A percentile compares a stretch with the other conserved stretches of the same genome.
Evolutionary conservation across 805 yeast species (phyloP).

Genomic region (Saccharomycopsis microspora): DNA sequence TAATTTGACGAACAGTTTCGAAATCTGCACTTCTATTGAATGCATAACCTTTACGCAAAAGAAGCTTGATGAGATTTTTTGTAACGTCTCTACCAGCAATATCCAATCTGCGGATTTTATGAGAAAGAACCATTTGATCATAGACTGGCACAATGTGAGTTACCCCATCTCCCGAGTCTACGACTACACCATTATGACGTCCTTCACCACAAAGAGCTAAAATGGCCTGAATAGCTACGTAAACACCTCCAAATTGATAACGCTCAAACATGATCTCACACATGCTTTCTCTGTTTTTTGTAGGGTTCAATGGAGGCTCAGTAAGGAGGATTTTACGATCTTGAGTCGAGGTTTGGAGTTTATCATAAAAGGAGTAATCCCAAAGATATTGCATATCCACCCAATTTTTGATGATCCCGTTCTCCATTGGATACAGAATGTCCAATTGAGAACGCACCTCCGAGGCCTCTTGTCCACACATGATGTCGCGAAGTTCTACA

Average conservation of each 20-base stretch:
- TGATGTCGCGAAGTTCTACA: constrained; percentile 81
- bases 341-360: constrained; percentile 66
- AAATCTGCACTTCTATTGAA: constrained; percentile 98
- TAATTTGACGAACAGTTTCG: constrained; percentile 95
- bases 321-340: constrained; percentile 81
- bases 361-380: constrained; percentile 94
- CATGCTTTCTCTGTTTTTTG: constrained; percentile 84
- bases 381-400: constrained; percentile 97
- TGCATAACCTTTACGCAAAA: constrained; percentile 93
- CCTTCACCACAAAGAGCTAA: constrained; percentile 96
- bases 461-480: constrained; percentile 96
- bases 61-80: constrained; percentile 81
- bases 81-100: constrained; percentile 99
- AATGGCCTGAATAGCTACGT: constrained; percentile 97
- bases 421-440: constrained; percentile 97
- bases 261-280: constrained; percentile 88
- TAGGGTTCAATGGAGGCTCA: constrained; percentile 97
- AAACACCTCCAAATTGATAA: constrained; percentile 83
- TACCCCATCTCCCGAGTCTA: constrained; percentile 98
- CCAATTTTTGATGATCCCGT: constrained; percentile 96
- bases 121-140: constrained; percentile 93
- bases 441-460: constrained; percentile 83
- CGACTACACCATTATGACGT: constrained; percentile 92
- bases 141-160: constrained; percentile 98
- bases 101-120: constrained; percentile 82